Evolutionary conservation across 2,329 filamentous ascomycete species (phyloP).

Genomic region (Penicillium sp.): DNA sequence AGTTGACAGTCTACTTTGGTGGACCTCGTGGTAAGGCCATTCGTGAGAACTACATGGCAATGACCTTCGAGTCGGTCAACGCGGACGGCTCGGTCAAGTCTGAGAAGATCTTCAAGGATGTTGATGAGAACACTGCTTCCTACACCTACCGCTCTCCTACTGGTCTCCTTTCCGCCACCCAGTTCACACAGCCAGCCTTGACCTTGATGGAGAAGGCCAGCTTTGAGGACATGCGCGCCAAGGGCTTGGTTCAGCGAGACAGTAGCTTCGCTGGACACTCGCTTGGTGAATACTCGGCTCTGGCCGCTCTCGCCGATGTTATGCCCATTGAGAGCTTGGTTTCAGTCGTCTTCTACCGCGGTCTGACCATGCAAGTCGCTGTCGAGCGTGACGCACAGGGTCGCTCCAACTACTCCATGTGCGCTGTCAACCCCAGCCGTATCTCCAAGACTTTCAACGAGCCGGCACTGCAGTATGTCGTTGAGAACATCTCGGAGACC

Average conservation of each 20-base stretch:
- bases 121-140: constrained; percentile 84
- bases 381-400: constrained; percentile 11
- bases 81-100: constrained; percentile 91
- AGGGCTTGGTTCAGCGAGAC: constrained; percentile 91
- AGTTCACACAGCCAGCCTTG: constrained; percentile 95
- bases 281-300: constrained; percentile 93
- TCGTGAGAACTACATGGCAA: constrained; percentile 98
- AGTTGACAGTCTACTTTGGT: constrained; percentile 97
- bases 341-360: constrained; percentile 98
- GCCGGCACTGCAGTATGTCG: constrained; percentile 92
- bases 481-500: constrained; percentile 89
- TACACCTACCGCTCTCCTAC: constrained; percentile 97
- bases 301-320: constrained; percentile 92
- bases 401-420: constrained; percentile 64
- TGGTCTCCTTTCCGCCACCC: constrained; percentile 89
- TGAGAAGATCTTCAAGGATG: constrained; percentile 99
- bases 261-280: constrained; percentile 98
- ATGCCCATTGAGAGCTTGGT: constrained; percentile 99
- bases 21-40: constrained; percentile 95
- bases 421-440: constrained; percentile 94
- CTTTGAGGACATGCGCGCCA: constrained; percentile 97
- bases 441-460: constrained; percentile 99
- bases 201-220: constrained; percentile 99
- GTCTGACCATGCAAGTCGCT: constrained; percentile 12
- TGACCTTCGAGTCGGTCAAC: constrained; percentile 98